phyloP scores from a whole-genome alignment of 371 early-diverging fungal genomes.

The Rozella allomycis region DNA sequence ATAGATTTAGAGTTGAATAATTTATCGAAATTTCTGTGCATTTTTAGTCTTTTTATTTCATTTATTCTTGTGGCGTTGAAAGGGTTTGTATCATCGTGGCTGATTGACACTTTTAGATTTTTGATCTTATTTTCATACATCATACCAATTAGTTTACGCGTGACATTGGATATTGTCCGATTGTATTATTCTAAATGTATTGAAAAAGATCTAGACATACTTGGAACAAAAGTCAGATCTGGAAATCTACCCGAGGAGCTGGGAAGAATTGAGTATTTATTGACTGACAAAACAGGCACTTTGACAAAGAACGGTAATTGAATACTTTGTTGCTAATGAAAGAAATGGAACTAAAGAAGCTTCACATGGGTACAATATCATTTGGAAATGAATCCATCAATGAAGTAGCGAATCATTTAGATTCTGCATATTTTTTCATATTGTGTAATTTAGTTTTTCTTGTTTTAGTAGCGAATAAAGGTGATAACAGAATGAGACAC shows the following conservation, averaged over 20 bases:
- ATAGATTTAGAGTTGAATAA: slow-evolving; percentile 86
- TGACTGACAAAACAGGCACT: slow-evolving; percentile 99
- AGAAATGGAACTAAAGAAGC: slow-evolving; percentile 93
- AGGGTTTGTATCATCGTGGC: slow-evolving; percentile 71
- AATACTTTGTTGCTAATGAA: background rate
- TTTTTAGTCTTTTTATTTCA: slow-evolving; percentile 59
- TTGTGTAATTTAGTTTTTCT: too few relatives aligned
- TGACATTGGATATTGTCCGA: slow-evolving; percentile 94
- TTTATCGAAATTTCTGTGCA: slow-evolving; percentile 60
- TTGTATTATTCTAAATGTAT: slow-evolving; percentile 70
- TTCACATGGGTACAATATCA: slow-evolving; percentile 92
- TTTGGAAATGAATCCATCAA: slow-evolving; percentile 75
- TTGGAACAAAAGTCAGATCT: slow-evolving; percentile 77
- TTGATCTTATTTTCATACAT: slow-evolving; percentile 92
- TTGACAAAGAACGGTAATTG: slow-evolving; percentile 82
- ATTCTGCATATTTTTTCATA: slow-evolving; percentile 1
- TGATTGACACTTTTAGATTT: slow-evolving; percentile 78
- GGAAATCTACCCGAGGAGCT: slow-evolving; percentile 97
- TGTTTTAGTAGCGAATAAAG: too few relatives aligned
- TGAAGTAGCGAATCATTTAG: slow-evolving; percentile 45
- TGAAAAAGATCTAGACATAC: slow-evolving; percentile 52
- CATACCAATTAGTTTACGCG: slow-evolving; percentile 90
- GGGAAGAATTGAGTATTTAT: slow-evolving; percentile 84
- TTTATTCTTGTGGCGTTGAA: slow-evolving; percentile 70
- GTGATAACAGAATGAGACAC: background rate